Conservation (phyloP, 2,329 filamentous ascomycete species). For the Aureobasidium musti region DNA sequence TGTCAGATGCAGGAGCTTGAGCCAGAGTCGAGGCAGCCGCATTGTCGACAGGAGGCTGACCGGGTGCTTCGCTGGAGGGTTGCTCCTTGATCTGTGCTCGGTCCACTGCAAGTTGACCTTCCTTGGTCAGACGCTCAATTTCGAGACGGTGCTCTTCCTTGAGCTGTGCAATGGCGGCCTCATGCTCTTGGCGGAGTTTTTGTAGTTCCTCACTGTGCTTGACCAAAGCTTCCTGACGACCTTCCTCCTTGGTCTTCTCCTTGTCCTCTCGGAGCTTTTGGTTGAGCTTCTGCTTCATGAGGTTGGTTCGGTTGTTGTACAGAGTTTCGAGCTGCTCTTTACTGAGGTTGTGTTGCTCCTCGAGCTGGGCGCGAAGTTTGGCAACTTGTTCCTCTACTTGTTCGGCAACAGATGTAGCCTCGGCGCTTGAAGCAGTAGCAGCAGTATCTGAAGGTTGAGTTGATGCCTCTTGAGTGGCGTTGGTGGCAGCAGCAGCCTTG, state of each 20-base stretch:
- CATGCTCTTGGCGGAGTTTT: slow-evolving; percentile 50
- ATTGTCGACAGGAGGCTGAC: slow-evolving; percentile 29
- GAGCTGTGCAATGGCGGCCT: slow-evolving; percentile 47
- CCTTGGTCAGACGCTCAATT: slow-evolving; percentile 42
- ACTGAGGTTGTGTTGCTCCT: slow-evolving; percentile 43
- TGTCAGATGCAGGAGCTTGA: slow-evolving; percentile 17
- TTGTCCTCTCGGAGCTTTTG: slow-evolving; percentile 62
- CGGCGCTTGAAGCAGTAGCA: slow-evolving; percentile 24
- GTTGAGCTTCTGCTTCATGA: slow-evolving; percentile 68
- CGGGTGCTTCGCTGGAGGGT: slow-evolving; percentile 40
- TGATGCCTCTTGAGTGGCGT: slow-evolving; percentile 7
- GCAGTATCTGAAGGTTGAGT: slow-evolving; percentile 33
- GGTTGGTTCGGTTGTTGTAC: slow-evolving; percentile 61
- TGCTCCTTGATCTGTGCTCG: slow-evolving; percentile 37
- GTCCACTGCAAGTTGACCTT: slow-evolving; percentile 44
- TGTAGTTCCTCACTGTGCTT: slow-evolving; percentile 55
- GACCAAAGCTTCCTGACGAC: slow-evolving; percentile 39
- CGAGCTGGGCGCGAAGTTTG: slow-evolving; percentile 42
- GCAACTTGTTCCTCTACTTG: slow-evolving; percentile 52
- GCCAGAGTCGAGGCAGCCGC: neutral
- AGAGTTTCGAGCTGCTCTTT: slow-evolving; percentile 52
- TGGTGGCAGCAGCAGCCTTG: slow-evolving; percentile 42
- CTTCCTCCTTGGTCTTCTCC: slow-evolving; percentile 42
- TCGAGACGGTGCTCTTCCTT: slow-evolving; percentile 44
- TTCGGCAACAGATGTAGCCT: slow-evolving; percentile 47